Percentiles rank a stretch among this genome's conserved stretches.
Conservation (phyloP, 2,329 filamentous ascomycete species). For the Diplodia mutila region DNA sequence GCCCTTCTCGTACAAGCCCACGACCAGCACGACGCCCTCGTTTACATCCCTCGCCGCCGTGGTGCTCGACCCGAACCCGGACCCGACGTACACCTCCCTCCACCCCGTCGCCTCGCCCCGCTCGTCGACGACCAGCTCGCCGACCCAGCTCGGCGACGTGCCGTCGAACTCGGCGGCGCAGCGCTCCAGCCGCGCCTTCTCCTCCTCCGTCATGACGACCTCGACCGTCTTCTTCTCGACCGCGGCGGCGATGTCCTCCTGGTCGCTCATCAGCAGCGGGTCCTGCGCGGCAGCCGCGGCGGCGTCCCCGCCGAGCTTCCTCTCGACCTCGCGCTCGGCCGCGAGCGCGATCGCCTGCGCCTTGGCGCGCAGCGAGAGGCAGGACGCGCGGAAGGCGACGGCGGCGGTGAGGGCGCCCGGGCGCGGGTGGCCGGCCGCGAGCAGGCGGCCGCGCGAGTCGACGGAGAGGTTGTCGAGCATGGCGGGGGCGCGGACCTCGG, state of each 20-base stretch:
- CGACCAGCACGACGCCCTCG: slow-evolving; percentile 42
- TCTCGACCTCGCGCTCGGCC: neutral
- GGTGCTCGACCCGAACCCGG: slow-evolving; percentile 39
- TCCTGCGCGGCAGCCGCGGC: slow-evolving; percentile 3
- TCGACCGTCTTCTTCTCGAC: slow-evolving; percentile 28
- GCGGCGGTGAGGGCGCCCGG: slow-evolving; percentile 34
- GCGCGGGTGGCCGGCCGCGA: slow-evolving; percentile 49
- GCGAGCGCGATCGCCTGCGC: slow-evolving; percentile 5
- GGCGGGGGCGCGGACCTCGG: slow-evolving; percentile 35
- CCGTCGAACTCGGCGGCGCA: slow-evolving; percentile 31
- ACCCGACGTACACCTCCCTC: slow-evolving; percentile 43
- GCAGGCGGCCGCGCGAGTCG: slow-evolving; percentile 42
- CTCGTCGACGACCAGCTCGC: slow-evolving; percentile 33
- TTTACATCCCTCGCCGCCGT: slow-evolving; percentile 44
- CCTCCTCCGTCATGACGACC: slow-evolving; percentile 26
- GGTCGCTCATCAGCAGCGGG: neutral
- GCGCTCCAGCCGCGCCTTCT: slow-evolving; percentile 3
- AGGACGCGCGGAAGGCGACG: neutral
- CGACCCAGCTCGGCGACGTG: slow-evolving; percentile 39
- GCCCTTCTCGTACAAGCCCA: slow-evolving; percentile 48
- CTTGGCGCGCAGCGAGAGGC: slow-evolving; percentile 27
- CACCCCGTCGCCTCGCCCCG: slow-evolving; percentile 29
- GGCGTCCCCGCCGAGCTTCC: slow-evolving; percentile 21
- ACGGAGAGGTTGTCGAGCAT: slow-evolving; percentile 47
- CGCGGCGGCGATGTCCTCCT: slow-evolving; percentile 27